Evolutionary conservation across 1,284 basidiomycete genomes (phyloP).

Genomic region (Rhizopogon parksii): DNA sequence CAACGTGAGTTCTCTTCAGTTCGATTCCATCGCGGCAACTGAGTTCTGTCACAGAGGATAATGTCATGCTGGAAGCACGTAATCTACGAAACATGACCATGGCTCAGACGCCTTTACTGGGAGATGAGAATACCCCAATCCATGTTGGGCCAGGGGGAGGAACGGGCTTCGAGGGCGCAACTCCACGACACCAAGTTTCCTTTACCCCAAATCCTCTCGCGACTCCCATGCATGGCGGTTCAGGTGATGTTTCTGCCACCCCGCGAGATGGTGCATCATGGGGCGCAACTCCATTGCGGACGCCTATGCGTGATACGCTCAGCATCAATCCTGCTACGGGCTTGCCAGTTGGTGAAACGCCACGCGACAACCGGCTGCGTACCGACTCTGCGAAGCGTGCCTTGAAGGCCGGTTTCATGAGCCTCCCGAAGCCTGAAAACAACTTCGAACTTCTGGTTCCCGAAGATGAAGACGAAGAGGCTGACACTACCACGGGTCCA

Average conservation of each 20-base stretch:
- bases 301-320: constrained; percentile 87
- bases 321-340: constrained; percentile 77
- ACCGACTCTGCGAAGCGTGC: constrained; percentile 61
- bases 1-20: constrained; percentile 60
- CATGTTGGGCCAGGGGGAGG: constrained; percentile 67
- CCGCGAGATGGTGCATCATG: constrained; percentile 45
- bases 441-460: constrained; percentile 95
- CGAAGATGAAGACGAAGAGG: constrained; percentile 71
- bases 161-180: constrained; percentile 88
- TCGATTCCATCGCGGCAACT: constrained; percentile 6
- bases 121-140: constrained; percentile 93
- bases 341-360: constrained; percentile 59
- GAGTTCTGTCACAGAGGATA: constrained; percentile 61
- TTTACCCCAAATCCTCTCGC: constrained; percentile 96
- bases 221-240: constrained; percentile 60
- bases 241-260: constrained; percentile 49
- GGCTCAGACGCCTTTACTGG: constrained; percentile 90
- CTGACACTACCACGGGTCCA: constrained; percentile 34
- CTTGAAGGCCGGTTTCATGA: constrained; percentile 77
- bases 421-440: constrained; percentile 90
- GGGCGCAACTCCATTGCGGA: constrained; percentile 76
- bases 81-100: constrained; percentile 91
- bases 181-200: constrained; percentile 79
- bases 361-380: constrained; percentile 65
- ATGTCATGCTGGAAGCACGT: constrained; percentile 88